These are phyloP conservation scores for Fusarium aywerte DNA, from an alignment of 2,329 filamentous ascomycete species.

Conservation along the genomic window DNA sequence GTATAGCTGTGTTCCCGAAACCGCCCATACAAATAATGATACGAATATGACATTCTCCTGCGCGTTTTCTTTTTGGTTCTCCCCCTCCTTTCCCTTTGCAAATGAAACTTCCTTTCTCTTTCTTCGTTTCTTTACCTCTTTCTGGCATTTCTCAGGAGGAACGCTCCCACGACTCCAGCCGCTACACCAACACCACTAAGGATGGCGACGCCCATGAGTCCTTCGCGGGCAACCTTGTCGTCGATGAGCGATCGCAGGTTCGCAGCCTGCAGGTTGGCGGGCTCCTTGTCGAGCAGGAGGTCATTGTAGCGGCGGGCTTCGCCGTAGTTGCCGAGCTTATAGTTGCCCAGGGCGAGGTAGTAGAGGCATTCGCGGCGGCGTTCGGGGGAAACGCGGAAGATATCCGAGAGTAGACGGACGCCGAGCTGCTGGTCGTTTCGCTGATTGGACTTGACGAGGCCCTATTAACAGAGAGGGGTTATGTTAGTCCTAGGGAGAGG, in stretches of 20 bases:
- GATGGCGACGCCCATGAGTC: slow-evolving; percentile 92
- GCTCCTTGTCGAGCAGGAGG: slow-evolving; percentile 88
- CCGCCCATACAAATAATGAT: slow-evolving; percentile 26
- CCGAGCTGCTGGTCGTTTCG: slow-evolving; percentile 93
- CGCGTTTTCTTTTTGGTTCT: not conserved
- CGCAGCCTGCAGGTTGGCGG: slow-evolving; percentile 87
- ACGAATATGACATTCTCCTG: slow-evolving; percentile 4
- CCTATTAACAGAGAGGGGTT: slow-evolving; percentile 56
- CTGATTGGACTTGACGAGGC: slow-evolving; percentile 89
- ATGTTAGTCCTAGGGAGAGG: not conserved
- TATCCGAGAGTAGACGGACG: slow-evolving; percentile 92
- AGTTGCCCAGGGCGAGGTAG: slow-evolving; percentile 96
- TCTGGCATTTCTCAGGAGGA: slow-evolving; percentile 82
- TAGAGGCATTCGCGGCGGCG: slow-evolving; percentile 97
- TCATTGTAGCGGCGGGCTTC: slow-evolving; percentile 97
- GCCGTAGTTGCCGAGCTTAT: slow-evolving; percentile 97
- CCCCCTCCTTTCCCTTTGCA: not conserved
- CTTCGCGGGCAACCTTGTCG: slow-evolving; percentile 95
- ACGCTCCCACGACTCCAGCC: slow-evolving; percentile 89
- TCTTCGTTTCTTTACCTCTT: slow-evolving; percentile 57
- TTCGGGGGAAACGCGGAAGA: slow-evolving; percentile 93
- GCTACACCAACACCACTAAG: slow-evolving; percentile 92
- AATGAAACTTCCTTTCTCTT: not conserved
- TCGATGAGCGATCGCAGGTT: slow-evolving; percentile 91
- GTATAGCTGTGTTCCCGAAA: slow-evolving; percentile 27